Conservation (phyloP, 73 alveolate species). For the Paramecium caudatum region DNA sequence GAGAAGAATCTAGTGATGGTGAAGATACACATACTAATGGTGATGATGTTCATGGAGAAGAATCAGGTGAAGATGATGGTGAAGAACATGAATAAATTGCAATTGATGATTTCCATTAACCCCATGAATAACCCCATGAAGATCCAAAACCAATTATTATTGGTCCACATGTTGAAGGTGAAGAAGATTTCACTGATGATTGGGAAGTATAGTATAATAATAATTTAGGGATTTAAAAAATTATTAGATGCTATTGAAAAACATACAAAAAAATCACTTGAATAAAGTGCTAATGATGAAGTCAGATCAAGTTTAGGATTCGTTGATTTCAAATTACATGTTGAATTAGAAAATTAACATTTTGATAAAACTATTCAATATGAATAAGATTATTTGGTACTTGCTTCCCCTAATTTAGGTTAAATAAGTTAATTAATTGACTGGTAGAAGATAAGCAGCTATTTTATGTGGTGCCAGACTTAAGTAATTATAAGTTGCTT, state of each 20-base stretch:
- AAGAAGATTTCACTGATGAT: constrained; percentile 49
- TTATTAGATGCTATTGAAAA: constrained; percentile 63
- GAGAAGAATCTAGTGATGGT: not conserved
- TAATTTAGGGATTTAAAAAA: constrained; percentile 55
- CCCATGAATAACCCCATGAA: constrained; percentile 31
- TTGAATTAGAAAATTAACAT: constrained; percentile 54
- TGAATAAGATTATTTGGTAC: constrained; percentile 51
- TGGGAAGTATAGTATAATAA: not conserved
- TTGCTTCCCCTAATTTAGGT: not conserved
- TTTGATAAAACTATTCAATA: constrained; percentile 50
- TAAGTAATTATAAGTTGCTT: constrained; percentile 30
- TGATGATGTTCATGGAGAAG: not conserved
- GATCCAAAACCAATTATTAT: not conserved
- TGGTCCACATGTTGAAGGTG: constrained; percentile 15
- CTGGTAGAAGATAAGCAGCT: not conserved
- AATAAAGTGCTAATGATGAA: constrained; percentile 40
- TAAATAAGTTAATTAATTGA: constrained; percentile 5
- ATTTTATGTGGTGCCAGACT: constrained; percentile 32
- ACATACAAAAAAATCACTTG: not conserved
- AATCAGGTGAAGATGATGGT: not conserved
- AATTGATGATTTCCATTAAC: constrained; percentile 45
- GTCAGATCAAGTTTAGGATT: constrained; percentile 51
- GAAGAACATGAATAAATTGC: not conserved
- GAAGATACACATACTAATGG: not conserved
- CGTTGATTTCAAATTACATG: constrained; percentile 47